A percentile compares a stretch with the other conserved stretches of the same genome.
phyloP scores from a whole-genome alignment of 1,139 yeast species.

The Sugiyamaella japonica region DNA sequence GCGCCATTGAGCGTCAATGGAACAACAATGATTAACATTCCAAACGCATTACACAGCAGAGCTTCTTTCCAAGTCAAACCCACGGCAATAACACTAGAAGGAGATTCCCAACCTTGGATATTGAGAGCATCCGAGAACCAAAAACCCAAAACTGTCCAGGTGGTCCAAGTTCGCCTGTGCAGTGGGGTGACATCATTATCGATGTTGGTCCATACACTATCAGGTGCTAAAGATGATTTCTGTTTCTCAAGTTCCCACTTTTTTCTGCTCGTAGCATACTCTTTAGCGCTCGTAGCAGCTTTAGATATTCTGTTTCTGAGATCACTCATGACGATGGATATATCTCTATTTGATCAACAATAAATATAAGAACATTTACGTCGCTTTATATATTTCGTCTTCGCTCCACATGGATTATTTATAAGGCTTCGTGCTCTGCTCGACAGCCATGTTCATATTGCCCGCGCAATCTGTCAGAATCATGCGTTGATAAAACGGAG shows the following conservation, averaged over 20 bases:
- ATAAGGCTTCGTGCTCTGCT: too few relatives aligned
- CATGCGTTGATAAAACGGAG: not conserved
- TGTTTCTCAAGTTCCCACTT: conserved; percentile 36
- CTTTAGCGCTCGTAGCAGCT: conserved; percentile 1
- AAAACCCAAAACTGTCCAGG: conserved; percentile 37
- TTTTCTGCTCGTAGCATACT: conserved; percentile 16
- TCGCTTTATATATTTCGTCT: too few relatives aligned
- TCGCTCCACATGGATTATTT: too few relatives aligned
- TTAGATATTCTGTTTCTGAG: conserved; percentile 2
- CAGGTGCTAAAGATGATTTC: conserved; percentile 35
- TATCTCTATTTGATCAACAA: too few relatives aligned
- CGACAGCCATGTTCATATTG: not conserved
- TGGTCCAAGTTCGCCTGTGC: conserved; percentile 37
- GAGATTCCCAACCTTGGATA: conserved; percentile 34
- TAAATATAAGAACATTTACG: too few relatives aligned
- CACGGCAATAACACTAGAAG: conserved; percentile 31
- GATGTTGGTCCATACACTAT: conserved; percentile 35
- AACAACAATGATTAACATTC: conserved; percentile 40
- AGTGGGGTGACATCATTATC: conserved; percentile 39
- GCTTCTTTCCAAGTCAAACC: conserved; percentile 44
- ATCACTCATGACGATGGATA: not conserved
- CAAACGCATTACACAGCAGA: conserved; percentile 38
- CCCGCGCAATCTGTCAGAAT: not conserved
- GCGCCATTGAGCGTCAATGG: conserved; percentile 43
- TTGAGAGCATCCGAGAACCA: conserved; percentile 40